A percentile compares a stretch with the other conserved stretches of the same genome.
Conservation (phyloP, 257 asterid genomes). For the Datura wrightii region DNA sequence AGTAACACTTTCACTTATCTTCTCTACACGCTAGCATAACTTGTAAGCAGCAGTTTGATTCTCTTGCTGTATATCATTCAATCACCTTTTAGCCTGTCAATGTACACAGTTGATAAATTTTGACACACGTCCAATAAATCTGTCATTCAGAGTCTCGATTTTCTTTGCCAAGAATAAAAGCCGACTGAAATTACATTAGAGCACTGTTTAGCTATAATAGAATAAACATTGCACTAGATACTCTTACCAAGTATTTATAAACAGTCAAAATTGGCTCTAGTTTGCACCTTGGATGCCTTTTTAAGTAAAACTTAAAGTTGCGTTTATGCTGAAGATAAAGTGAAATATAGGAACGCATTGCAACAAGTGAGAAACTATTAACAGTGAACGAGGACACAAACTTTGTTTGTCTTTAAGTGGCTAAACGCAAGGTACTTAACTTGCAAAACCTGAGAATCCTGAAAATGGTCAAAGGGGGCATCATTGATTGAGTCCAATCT, state of each 20-base stretch:
- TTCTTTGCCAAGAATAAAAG: not conserved
- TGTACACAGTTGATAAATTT: slow-evolving; percentile 22
- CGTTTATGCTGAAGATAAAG: not conserved
- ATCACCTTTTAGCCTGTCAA: slow-evolving; percentile 27
- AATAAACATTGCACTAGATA: slow-evolving; percentile 1
- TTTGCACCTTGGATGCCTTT: not conserved
- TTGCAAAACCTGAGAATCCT: no score
- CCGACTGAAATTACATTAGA: not conserved
- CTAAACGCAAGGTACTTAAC: not conserved
- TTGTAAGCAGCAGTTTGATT: slow-evolving; percentile 36
- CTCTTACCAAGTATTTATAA: not conserved
- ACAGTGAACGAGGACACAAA: not conserved
- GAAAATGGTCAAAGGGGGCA: no score
- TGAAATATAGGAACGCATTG: not conserved
- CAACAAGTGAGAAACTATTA: not conserved
- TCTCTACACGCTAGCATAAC: slow-evolving; percentile 20
- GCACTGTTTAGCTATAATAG: not conserved
- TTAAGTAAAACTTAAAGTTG: not conserved
- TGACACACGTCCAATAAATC: not conserved
- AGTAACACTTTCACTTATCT: slow-evolving; percentile 30
- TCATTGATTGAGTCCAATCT: no score
- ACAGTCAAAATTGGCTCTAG: not conserved
- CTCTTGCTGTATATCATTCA: not conserved
- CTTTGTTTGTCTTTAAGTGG: not conserved
- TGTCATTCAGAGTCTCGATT: not conserved